Conservation (phyloP, 768 basidiomycete genomes). For the Lactarius akahatsu region DNA sequence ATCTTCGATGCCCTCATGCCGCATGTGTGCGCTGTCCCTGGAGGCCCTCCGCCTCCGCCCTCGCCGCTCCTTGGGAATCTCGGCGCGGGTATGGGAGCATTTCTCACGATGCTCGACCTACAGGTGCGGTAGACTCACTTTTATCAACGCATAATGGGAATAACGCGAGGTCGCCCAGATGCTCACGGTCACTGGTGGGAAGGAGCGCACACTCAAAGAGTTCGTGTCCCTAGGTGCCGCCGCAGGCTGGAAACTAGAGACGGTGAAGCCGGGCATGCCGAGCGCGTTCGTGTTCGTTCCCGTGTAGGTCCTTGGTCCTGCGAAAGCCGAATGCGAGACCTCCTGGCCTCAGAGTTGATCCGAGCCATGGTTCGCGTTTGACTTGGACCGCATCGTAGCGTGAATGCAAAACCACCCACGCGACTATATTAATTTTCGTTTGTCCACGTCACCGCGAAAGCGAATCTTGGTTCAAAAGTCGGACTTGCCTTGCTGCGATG, state of each 20-base stretch:
- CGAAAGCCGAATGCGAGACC: background rate
- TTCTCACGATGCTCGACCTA: slow-evolving; percentile 17
- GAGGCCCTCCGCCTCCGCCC: slow-evolving; percentile 9
- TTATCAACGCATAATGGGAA: background rate
- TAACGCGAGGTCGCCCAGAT: slow-evolving; percentile 31
- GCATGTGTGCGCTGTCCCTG: slow-evolving; percentile 18
- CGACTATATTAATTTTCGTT: background rate
- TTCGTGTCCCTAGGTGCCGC: slow-evolving; percentile 32
- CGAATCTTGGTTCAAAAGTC: background rate
- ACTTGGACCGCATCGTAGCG: background rate
- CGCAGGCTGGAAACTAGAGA: slow-evolving; percentile 37
- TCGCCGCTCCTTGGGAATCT: slow-evolving; percentile 23
- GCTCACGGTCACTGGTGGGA: slow-evolving; percentile 34
- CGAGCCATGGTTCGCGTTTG: background rate
- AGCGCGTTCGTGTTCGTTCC: slow-evolving; percentile 1
- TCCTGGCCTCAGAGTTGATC: background rate
- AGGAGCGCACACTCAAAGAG: slow-evolving; percentile 36
- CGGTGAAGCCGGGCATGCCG: slow-evolving; percentile 16
- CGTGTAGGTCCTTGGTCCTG: background rate
- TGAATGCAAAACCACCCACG: background rate
- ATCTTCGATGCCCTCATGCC: slow-evolving; percentile 31
- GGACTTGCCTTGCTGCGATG: background rate
- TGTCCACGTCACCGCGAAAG: background rate
- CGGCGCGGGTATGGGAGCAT: slow-evolving; percentile 3
- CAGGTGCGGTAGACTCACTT: slow-evolving; percentile 9